Base-by-base conservation (phyloP, 129 eudicot genomes). In the Gnaphalium uliginosum region DNA sequence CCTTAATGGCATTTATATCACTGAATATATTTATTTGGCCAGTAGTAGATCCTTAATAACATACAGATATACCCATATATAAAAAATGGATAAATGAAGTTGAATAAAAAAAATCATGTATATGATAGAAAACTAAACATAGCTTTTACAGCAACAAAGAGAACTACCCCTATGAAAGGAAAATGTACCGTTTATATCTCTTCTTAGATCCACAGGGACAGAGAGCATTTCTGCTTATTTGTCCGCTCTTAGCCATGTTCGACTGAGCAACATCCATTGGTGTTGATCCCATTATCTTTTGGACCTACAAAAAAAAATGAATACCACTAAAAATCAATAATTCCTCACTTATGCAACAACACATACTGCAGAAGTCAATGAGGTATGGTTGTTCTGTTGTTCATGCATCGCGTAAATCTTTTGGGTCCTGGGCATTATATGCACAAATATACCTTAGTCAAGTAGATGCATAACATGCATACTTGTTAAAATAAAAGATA, bases 201-300 rank as follows among this genome's bases (percentile, higher is more conserved):
- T 90, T 93, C 67, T 90, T 90, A 65, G 96, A 93, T 57, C 98
- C 98, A 82, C 98, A 90, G 14, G 98, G 98, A 72, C 98, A 93
- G 69, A 84, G 82, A 19, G 95, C 87, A 74, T 93, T 93, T 81
- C 98, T 82, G 83, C 98, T 90, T 79, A 90, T 93, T 86, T 88
- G 86, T 68, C 98, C 98, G 29, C 92, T 93, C 88, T 93, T 86
- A 24, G 96, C 98, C 92, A 93, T 67, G 88, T 84, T 93, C 8
- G 96, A 86, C 61, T 76, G 81, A 29, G 98, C 98, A 81, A 93
- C 70, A 78, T 93, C 98, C 86, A 90, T 73, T 21, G 98, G 96
- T 43, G 96, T 86, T 68, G 95, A 81, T 71, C 98, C 98, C 98
- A 93, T 86, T 78, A 93, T 65, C 81, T 93, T 90, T 78, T 90